These are phyloP conservation scores for Eutrema japonicum DNA, from an alignment of 345 rosid genomes.

Conservation along the genomic window DNA sequence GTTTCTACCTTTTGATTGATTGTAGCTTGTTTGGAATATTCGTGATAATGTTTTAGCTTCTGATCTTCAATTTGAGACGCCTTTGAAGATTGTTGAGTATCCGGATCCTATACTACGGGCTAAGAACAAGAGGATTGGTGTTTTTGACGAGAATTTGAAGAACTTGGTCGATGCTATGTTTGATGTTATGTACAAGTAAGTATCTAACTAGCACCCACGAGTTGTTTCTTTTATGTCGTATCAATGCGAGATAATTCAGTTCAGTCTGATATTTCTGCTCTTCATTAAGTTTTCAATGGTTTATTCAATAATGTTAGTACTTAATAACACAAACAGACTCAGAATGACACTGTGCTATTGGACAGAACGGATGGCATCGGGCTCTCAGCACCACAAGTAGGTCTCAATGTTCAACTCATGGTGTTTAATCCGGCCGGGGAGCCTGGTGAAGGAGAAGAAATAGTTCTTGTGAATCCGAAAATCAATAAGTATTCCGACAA, in stretches of 20 bases:
- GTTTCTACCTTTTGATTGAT: not conserved
- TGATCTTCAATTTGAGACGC: conserved; percentile 74
- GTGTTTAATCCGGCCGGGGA: conserved; percentile 88
- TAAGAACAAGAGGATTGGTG: conserved; percentile 68
- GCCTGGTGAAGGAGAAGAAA: conserved; percentile 82
- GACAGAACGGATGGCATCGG: conserved; percentile 94
- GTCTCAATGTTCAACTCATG: conserved; percentile 86
- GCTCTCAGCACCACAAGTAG: conserved; percentile 97
- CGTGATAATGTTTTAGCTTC: conserved; percentile 45
- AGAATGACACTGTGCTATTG: conserved; percentile 42
- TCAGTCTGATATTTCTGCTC: not conserved
- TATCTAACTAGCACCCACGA: not conserved
- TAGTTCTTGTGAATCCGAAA: conserved; percentile 86
- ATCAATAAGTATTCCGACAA: conserved; percentile 72
- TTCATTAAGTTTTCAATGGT: not conserved
- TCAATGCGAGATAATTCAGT: not conserved
- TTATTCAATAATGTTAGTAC: not conserved
- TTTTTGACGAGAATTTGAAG: conserved; percentile 79
- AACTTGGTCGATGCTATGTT: conserved; percentile 85
- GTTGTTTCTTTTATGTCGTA: not conserved
- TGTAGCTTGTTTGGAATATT: conserved; percentile 16
- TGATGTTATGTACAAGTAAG: conserved; percentile 95
- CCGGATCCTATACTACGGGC: conserved; percentile 84
- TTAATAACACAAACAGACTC: conserved; percentile 6
- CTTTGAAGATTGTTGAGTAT: conserved; percentile 79